Percentiles rank a stretch among this genome's conserved stretches.
Evolutionary conservation across 495 filamentous ascomycete species (phyloP).

Genomic region (Xylaria palmicola): DNA sequence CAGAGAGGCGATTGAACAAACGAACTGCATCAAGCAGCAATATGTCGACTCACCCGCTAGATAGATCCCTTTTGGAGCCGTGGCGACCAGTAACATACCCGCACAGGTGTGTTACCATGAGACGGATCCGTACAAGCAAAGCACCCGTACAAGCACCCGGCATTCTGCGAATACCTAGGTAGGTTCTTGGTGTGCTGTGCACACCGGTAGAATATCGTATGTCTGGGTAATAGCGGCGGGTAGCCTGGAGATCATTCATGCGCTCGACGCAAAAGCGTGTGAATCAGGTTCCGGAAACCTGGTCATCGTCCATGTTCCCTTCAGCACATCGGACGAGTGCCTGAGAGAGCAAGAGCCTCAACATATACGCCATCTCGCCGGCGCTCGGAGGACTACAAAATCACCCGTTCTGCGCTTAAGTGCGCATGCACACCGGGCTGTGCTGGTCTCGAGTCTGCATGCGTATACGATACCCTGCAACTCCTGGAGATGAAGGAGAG

Average conservation of each 20-base stretch:
- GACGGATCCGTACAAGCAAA: no score
- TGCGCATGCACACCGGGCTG: no score
- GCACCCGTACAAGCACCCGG: no score
- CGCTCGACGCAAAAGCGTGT: not conserved
- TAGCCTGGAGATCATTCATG: slow-evolving; percentile 12
- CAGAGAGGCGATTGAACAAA: not conserved
- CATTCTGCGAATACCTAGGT: not conserved
- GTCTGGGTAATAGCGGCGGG: not conserved
- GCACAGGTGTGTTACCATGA: not conserved
- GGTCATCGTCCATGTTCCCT: not conserved
- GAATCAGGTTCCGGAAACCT: slow-evolving; percentile 5
- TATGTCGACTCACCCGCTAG: no score
- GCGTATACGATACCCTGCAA: not conserved
- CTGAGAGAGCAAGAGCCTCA: not conserved
- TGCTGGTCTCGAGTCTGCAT: not conserved
- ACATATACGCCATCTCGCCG: not conserved
- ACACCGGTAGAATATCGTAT: not conserved
- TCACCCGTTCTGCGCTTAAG: not conserved
- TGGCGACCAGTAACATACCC: no score
- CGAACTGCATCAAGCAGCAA: no score
- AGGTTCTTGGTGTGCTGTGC: not conserved
- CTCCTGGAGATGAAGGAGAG: not conserved
- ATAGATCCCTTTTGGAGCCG: no score
- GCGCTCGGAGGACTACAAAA: not conserved
- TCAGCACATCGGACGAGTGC: not conserved